Percentiles rank a stretch among this genome's conserved stretches.
Evolutionary conservation across 2,329 filamentous ascomycete species (phyloP).

Genomic region (Xylariaceae sp.): DNA sequence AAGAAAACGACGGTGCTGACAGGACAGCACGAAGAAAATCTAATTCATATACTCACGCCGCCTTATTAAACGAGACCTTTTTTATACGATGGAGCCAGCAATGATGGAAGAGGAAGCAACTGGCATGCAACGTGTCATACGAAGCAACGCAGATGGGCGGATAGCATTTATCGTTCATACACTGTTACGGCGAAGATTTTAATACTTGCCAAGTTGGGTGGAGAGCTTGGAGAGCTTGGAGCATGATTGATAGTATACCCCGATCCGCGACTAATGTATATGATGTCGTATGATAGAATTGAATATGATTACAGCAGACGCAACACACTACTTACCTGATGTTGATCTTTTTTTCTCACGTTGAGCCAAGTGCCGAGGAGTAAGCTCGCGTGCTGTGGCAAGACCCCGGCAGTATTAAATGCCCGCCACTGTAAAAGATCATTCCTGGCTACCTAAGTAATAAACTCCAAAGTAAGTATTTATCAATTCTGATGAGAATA

Average conservation of each 20-base stretch:
- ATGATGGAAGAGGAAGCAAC: slow-evolving; percentile 11
- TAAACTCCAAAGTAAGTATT: no score
- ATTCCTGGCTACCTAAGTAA: no score
- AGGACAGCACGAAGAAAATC: slow-evolving; percentile 3
- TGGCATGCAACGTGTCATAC: slow-evolving; percentile 14
- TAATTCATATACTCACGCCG: slow-evolving; percentile 11
- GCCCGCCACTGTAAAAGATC: no score
- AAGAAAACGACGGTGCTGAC: not conserved
- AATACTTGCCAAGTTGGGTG: slow-evolving; percentile 5
- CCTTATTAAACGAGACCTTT: not conserved
- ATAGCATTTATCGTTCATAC: slow-evolving; percentile 13
- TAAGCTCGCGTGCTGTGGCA: no score
- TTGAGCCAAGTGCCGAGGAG: no score
- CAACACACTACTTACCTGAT: no score
- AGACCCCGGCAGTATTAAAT: no score
- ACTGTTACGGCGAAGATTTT: no score
- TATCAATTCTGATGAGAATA: no score
- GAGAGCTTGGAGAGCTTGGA: slow-evolving; percentile 13
- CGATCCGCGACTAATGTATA: slow-evolving; percentile 28
- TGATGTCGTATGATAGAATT: slow-evolving; percentile 29
- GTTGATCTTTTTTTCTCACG: no score
- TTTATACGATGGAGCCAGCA: not conserved
- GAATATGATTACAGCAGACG: slow-evolving; percentile 13
- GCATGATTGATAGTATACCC: slow-evolving; percentile 29
- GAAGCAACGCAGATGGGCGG: slow-evolving; percentile 10